Evolutionary conservation across 1,284 basidiomycete genomes (phyloP).

Genomic region (Heterobasidion parviporum): DNA sequence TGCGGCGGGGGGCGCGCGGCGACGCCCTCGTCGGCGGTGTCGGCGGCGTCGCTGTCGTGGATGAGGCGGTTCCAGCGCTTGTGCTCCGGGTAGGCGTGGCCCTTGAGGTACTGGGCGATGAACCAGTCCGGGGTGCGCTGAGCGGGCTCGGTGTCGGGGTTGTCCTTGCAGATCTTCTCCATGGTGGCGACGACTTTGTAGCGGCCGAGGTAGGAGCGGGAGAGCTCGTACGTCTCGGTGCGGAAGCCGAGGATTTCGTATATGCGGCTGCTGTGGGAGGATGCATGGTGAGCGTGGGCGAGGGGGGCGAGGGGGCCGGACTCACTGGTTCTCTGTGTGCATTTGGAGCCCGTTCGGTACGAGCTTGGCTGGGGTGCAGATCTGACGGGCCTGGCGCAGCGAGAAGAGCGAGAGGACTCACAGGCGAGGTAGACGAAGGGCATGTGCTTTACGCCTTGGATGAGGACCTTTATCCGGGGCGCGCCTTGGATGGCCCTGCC

Average conservation of each 20-base stretch:
- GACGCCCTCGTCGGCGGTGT: slow-evolving; percentile 3
- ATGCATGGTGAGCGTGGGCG: not conserved
- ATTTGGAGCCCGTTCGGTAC: slow-evolving; percentile 15
- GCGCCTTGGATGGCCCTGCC: not conserved
- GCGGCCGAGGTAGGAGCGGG: slow-evolving; percentile 38
- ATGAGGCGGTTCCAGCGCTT: slow-evolving; percentile 27
- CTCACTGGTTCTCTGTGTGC: slow-evolving; percentile 9
- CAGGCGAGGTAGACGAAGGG: slow-evolving; percentile 35
- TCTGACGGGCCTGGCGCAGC: not conserved
- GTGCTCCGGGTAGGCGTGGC: slow-evolving; percentile 17
- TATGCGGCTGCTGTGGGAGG: slow-evolving; percentile 19
- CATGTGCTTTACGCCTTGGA: slow-evolving; percentile 13
- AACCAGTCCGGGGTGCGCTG: slow-evolving; percentile 42
- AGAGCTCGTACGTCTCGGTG: slow-evolving; percentile 29
- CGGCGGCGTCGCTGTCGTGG: slow-evolving; percentile 7
- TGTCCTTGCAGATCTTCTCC: slow-evolving; percentile 22
- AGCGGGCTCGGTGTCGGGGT: slow-evolving; percentile 18
- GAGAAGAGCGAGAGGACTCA: slow-evolving; percentile 15
- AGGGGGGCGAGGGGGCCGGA: not conserved
- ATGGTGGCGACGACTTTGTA: slow-evolving; percentile 16
- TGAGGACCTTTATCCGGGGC: slow-evolving; percentile 1
- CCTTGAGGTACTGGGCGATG: slow-evolving; percentile 25
- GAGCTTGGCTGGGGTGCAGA: slow-evolving; percentile 4
- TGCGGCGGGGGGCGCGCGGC: not conserved
- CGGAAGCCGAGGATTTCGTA: slow-evolving; percentile 38